phyloP scores from a whole-genome alignment of 73 alveolate species.

The Breviolum minutum region DNA sequence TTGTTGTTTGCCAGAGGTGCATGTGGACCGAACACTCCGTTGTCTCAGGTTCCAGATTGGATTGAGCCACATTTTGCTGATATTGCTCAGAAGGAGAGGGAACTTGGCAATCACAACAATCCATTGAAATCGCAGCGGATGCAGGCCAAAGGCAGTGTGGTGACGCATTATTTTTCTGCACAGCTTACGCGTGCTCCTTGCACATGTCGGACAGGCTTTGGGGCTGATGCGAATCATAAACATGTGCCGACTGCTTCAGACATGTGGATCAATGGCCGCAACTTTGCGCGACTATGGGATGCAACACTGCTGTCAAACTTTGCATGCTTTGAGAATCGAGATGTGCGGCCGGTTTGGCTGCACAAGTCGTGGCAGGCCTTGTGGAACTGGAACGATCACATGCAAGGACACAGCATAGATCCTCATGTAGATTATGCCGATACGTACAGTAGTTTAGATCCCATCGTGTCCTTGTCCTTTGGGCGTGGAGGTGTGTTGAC shows the following conservation, averaged over 20 bases:
- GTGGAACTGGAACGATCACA: conserved; percentile 54
- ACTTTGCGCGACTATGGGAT: conserved; percentile 10
- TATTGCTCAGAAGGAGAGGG: not conserved
- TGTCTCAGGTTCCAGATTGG: not conserved
- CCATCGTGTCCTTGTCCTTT: not conserved
- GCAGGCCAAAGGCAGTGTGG: not conserved
- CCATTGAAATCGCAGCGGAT: conserved; percentile 15
- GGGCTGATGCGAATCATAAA: too few species aligned
- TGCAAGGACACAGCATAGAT: too few species aligned
- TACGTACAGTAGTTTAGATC: too few species aligned
- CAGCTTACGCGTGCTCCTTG: too few species aligned
- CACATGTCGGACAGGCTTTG: too few species aligned
- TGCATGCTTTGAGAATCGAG: not conserved
- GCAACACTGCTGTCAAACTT: not conserved
- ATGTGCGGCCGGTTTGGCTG: conserved; percentile 12
- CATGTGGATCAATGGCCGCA: too few species aligned
- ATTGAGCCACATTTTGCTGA: too few species aligned
- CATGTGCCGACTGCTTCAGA: too few species aligned
- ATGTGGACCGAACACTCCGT: not conserved
- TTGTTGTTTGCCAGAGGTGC: not conserved
- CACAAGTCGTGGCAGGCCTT: too few species aligned
- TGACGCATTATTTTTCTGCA: too few species aligned
- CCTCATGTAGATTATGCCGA: too few species aligned
- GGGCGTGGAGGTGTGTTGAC: conserved; percentile 10
- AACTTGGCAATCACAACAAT: not conserved